phyloP scores from a whole-genome alignment of 2,329 filamentous ascomycete species.

The Fusarium abutilonis region DNA sequence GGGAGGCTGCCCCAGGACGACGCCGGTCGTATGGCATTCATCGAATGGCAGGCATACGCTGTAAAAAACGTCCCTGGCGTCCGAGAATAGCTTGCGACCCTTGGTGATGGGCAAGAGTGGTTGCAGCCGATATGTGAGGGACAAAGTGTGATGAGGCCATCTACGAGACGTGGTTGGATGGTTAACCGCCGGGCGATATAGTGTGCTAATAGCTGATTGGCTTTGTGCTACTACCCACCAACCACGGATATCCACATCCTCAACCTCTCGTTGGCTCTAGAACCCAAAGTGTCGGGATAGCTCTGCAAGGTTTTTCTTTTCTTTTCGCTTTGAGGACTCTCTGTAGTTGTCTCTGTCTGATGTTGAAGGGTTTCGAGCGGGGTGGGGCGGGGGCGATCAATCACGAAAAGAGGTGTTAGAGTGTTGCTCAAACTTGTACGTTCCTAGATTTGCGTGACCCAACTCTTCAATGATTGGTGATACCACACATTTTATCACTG shows the following conservation, averaged over 20 bases:
- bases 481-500: slow-evolving; percentile 4
- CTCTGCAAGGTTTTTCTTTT: slow-evolving; percentile 16
- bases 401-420: slow-evolving; percentile 19
- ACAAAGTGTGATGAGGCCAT: slow-evolving; percentile 37
- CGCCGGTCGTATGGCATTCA: slow-evolving; percentile 31
- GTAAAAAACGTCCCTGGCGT: slow-evolving; percentile 42
- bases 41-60: slow-evolving; percentile 52
- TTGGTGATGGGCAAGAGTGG: slow-evolving; percentile 46
- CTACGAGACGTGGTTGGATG: slow-evolving; percentile 54
- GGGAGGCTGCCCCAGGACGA: slow-evolving; percentile 39
- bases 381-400: slow-evolving; percentile 29
- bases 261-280: slow-evolving; percentile 22
- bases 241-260: slow-evolving; percentile 34
- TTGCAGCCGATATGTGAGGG: slow-evolving; percentile 43
- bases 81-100: slow-evolving; percentile 51
- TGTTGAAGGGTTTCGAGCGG: slow-evolving; percentile 20
- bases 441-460: slow-evolving; percentile 30
- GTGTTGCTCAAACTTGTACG: slow-evolving; percentile 12
- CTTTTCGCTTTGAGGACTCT: slow-evolving; percentile 13
- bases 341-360: slow-evolving; percentile 14
- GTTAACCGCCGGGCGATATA: slow-evolving; percentile 53
- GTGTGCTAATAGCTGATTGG: slow-evolving; percentile 39
- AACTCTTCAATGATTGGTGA: slow-evolving; percentile 18
- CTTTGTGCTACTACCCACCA: slow-evolving; percentile 22
- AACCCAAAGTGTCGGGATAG: slow-evolving; percentile 23